Evolutionary conservation across 2,329 filamentous ascomycete species (phyloP).

Genomic region (Hymenotorrendiella dingleyae): DNA sequence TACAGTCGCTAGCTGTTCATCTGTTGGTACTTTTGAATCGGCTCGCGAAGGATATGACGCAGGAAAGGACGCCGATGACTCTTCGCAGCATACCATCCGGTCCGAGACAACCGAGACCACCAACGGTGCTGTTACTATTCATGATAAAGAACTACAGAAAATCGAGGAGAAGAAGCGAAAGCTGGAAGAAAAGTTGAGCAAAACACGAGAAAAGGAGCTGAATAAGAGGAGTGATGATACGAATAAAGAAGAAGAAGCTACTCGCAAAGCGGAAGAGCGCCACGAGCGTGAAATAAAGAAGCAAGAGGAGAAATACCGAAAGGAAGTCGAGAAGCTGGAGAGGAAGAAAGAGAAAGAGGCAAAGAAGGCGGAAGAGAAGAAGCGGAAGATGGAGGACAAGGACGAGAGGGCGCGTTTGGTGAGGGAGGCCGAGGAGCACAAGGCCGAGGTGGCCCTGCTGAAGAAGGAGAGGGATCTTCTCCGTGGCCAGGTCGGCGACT

Average conservation of each 20-base stretch:
- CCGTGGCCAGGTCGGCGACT: constrained; percentile 47
- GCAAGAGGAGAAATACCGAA: constrained; percentile 59
- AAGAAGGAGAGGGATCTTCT: constrained; percentile 52
- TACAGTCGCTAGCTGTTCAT: constrained; percentile 36
- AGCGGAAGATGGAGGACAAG: constrained; percentile 45
- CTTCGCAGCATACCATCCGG: constrained; percentile 34
- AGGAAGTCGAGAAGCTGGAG: constrained; percentile 59
- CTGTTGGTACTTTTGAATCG: constrained; percentile 45
- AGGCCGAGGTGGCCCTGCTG: constrained; percentile 47
- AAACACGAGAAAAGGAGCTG: constrained; percentile 43
- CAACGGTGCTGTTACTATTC: constrained; percentile 31
- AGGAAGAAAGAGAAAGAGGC: constrained; percentile 58
- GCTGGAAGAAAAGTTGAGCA: constrained; percentile 56
- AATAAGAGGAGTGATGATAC: constrained; percentile 41
- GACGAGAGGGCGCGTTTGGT: constrained; percentile 45
- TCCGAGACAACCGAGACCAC: constrained; percentile 29
- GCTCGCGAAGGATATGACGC: constrained; percentile 30
- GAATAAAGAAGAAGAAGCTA: constrained; percentile 42
- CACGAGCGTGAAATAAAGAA: constrained; percentile 59
- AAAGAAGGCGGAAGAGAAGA: constrained; percentile 49
- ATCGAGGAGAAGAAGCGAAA: constrained; percentile 55
- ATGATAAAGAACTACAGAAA: constrained; percentile 61
- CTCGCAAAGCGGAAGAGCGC: constrained; percentile 56
- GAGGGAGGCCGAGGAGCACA: constrained; percentile 47
- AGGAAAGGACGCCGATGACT: constrained; percentile 18